Evolutionary conservation across 345 rosid genomes (phyloP), one percentile per base, ranked within the genome.

Genomic region (Litchi chinensis): DNA sequence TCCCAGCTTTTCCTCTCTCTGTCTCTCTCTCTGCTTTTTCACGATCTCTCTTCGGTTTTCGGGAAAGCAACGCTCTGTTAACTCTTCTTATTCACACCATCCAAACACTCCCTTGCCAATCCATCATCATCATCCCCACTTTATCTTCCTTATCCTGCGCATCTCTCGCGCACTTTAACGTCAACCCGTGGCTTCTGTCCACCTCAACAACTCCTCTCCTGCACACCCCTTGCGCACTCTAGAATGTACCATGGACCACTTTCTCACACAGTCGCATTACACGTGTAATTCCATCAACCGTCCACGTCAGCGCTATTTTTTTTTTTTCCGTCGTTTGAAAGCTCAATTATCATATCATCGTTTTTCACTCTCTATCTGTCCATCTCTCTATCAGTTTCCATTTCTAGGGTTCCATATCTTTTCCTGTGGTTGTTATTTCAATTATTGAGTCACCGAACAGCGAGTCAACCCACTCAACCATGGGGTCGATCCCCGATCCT

Each of bases 401-500:
- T 82, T 73, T 85, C 81, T 83, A 86, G 92, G 93, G 86, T 83
- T 73, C 77, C 73, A 43, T 50, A 13, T 40, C 65, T 43, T 32
- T 77, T 18, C 65, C 73, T 77, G 52, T 26, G 59, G n/a, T 32
- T 26, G 41, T 73, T 52, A 48, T 78, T 69, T 76, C 65, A 44
- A 63, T 44, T 50, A 63, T 82, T 62, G 71, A 73, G 81, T 86
- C 76, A 54, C 70, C 67, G 24, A n/a, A 76, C 65, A 26, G 3
- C 26, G 37, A 76, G 68, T 71, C 70, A 12, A 26, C 64, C 63
- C 63, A 76, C 22, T 65, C 82, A 74, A 76, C 81, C 85, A 96
- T 94, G 97, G 99, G 95, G 94, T 91, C 97, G 85, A 86, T 83
- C 90, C 90, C 93, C 97, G 95, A 96, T 93, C 97, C 97, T 0